phyloP scores from a whole-genome alignment of 805 yeast genomes.

The Suhomyces canberraensis region DNA sequence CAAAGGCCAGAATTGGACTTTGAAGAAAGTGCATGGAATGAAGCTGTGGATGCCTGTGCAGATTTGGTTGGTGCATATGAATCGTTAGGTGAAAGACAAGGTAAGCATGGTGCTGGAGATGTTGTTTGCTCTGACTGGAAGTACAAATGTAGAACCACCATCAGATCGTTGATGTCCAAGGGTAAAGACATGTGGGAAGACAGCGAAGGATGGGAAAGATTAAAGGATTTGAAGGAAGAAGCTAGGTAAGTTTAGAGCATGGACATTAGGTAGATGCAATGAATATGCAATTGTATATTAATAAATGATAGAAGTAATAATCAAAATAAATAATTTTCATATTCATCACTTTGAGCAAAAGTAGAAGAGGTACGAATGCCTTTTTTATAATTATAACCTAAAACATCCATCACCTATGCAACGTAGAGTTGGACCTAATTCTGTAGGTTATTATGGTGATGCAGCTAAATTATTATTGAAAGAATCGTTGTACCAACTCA shows the following conservation, averaged over 20 bases:
- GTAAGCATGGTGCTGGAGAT: conserved; percentile 75
- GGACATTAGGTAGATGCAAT: too few relatives aligned
- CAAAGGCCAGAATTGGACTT: conserved; percentile 62
- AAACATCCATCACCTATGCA: too few relatives aligned
- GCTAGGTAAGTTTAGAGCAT: conserved; percentile 11
- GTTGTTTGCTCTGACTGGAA: conserved; percentile 92
- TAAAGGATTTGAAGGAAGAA: conserved; percentile 51
- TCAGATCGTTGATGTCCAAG: conserved; percentile 72
- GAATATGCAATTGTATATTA: neutral
- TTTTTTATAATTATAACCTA: too few relatives aligned
- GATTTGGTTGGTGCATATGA: conserved; percentile 86
- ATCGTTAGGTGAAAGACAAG: conserved; percentile 80
- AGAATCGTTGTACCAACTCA: too few relatives aligned
- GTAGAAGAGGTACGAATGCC: too few relatives aligned
- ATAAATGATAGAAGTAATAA: neutral
- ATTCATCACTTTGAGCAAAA: too few relatives aligned
- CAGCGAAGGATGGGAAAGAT: conserved; percentile 68
- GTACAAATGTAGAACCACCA: conserved; percentile 69
- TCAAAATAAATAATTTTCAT: too few relatives aligned
- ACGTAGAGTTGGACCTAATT: too few relatives aligned
- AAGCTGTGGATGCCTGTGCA: conserved; percentile 72
- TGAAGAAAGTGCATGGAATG: conserved; percentile 65
- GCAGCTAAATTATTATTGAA: too few relatives aligned
- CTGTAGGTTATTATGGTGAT: too few relatives aligned
- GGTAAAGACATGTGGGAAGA: conserved; percentile 81